Evolutionary conservation across 768 basidiomycete species (phyloP), one percentile per base, ranked within the genome.

Genomic region (Amanita inopinata): DNA sequence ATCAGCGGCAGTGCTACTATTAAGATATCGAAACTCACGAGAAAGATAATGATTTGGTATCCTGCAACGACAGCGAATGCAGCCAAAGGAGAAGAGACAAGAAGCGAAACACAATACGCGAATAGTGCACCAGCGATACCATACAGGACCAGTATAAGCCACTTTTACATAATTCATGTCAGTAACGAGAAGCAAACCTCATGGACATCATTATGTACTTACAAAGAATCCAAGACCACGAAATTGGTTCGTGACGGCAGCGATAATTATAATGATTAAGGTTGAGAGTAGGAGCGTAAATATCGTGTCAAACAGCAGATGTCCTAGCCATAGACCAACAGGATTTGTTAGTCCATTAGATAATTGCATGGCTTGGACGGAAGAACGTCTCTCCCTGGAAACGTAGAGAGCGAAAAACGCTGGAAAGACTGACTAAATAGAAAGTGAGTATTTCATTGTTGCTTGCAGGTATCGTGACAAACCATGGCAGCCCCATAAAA

Each of bases 391-490:
- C 53, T 89, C 86, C 47, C 69, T 70, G 0, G 83, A 77, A 3
- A 85, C 83, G 56, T 89, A 89, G 10, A 89, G 57, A 7, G 82
- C 71, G 50, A 77, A 86, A 62, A 89, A 89, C 2, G 85, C 85
- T n/a, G 86, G 83, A 53, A 73, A 88, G 1, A 84, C 78, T 8
- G 80, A 67, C 81, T 84, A 42, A 10, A 48, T 33, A 32, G 18
- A 14, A 33, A 11, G 12, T 19, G 18, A 40, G 15, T n/a, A 17
- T 4, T 5, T 20, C 10, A 12, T 9, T 14, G 8, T 19, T 4
- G 34, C 12, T 40, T 20, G 30, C 43, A 14, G 20, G 9, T 15
- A 34, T 7, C 14, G 40, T 17, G 30, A 54, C 71, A 30, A 45
- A 83, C 83, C 80, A 86, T 82, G 1, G 71, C 67, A 24, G 75